Conservation (phyloP, 495 filamentous ascomycete genomes). For the Aspergillus baeticus region DNA sequence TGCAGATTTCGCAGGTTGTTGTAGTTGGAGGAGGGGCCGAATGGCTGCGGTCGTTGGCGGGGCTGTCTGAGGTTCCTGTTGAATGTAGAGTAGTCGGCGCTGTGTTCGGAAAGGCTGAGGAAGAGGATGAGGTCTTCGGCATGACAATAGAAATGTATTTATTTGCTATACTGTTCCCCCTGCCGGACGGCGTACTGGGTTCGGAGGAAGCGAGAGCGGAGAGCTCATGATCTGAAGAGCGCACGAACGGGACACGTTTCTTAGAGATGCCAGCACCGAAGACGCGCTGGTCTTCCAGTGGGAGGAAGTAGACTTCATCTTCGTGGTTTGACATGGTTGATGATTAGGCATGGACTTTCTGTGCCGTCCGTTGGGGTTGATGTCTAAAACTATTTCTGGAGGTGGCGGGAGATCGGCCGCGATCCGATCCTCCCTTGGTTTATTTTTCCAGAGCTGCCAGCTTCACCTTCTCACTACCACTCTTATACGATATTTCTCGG, state of each 20-base stretch:
- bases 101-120: slow-evolving; percentile 3
- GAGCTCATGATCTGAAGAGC: slow-evolving; percentile 53
- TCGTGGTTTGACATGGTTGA: slow-evolving; percentile 26
- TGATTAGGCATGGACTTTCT: neutral
- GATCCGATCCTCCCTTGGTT: slow-evolving; percentile 1
- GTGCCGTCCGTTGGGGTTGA: neutral
- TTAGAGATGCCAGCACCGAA: slow-evolving; percentile 78
- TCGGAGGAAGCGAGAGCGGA: slow-evolving; percentile 37
- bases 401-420: slow-evolving; percentile 27
- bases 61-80: neutral
- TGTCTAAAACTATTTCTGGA: neutral
- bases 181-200: slow-evolving; percentile 22
- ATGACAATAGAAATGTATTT: slow-evolving; percentile 74
- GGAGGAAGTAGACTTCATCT: slow-evolving; percentile 62
- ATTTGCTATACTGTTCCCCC: slow-evolving; percentile 54
- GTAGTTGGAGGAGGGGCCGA: slow-evolving; percentile 6
- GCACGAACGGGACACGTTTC: slow-evolving; percentile 78
- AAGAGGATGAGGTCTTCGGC: slow-evolving; percentile 28
- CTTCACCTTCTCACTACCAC: neutral
- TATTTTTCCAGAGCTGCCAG: slow-evolving; percentile 3
- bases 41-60: slow-evolving; percentile 5
- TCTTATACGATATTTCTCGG: slow-evolving; percentile 9
- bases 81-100: slow-evolving; percentile 8
- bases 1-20: slow-evolving; percentile 56
- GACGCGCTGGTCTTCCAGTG: slow-evolving; percentile 69